Evolutionary conservation across 345 rosid genomes (phyloP).

Genomic region (Cardamine occulta): DNA sequence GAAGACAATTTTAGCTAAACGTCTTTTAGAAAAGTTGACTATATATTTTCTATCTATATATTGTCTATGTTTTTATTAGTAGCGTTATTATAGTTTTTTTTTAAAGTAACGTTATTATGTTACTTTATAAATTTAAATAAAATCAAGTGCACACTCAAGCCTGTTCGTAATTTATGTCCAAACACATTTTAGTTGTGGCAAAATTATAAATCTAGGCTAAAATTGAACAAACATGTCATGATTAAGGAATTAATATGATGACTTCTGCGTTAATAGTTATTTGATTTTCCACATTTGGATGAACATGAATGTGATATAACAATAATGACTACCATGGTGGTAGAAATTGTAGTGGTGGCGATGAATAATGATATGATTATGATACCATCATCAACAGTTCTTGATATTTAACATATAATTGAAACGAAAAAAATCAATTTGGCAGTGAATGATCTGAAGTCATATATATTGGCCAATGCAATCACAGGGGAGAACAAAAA

Average conservation of each 20-base stretch:
- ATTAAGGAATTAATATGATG: conserved; percentile 1
- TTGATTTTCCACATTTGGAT: not conserved
- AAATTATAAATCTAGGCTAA: not conserved
- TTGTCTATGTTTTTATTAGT: not conserved
- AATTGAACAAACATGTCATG: not conserved
- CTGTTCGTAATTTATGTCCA: not conserved
- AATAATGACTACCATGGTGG: conserved; percentile 5
- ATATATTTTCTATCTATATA: too few relatives aligned
- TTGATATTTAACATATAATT: not conserved
- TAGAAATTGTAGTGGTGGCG: conserved; percentile 1
- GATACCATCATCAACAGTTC: conserved; percentile 32
- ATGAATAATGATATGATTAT: conserved; percentile 4
- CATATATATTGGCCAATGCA: conserved; percentile 27
- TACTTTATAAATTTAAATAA: not conserved
- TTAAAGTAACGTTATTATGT: not conserved
- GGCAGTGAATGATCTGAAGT: conserved; percentile 19
- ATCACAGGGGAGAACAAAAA: not conserved
- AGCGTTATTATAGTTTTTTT: not conserved
- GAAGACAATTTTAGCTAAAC: not conserved
- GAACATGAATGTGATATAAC: conserved; percentile 8
- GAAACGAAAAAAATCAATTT: not conserved
- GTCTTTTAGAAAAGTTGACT: not conserved
- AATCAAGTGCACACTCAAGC: not conserved
- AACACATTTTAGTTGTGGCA: not conserved
- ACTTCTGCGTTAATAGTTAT: not conserved